Conservation (phyloP, 2,329 filamentous ascomycete genomes). For the Fusarium sp. region DNA sequence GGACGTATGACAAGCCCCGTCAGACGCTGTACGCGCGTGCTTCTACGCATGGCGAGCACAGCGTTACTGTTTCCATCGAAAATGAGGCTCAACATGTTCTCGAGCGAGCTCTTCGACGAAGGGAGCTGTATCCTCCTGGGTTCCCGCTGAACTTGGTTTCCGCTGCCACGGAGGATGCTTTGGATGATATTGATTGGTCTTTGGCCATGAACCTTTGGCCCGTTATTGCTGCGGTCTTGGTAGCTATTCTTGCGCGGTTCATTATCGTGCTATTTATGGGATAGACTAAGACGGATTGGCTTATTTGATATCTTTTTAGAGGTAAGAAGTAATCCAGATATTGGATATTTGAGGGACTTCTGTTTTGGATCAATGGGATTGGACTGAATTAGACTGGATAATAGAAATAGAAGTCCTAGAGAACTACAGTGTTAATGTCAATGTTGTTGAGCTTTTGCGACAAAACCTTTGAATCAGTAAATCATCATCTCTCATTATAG, state of each 20-base stretch:
- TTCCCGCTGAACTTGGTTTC: slow-evolving; percentile 33
- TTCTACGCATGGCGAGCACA: slow-evolving; percentile 25
- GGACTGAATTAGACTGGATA: not conserved
- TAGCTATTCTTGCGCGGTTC: slow-evolving; percentile 13
- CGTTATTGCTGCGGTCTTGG: slow-evolving; percentile 9
- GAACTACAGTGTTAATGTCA: not conserved
- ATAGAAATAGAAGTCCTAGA: not conserved
- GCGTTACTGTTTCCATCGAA: slow-evolving; percentile 44
- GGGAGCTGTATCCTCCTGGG: slow-evolving; percentile 27
- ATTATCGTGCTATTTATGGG: slow-evolving; percentile 1
- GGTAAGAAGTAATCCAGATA: not conserved
- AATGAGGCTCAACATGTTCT: slow-evolving; percentile 43
- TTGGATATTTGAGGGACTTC: not conserved
- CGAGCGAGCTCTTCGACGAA: slow-evolving; percentile 18
- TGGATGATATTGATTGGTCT: slow-evolving; percentile 39
- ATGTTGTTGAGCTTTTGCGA: not conserved
- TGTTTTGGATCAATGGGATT: not conserved
- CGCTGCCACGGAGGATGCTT: slow-evolving; percentile 30
- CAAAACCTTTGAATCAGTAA: not conserved
- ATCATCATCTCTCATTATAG: not conserved
- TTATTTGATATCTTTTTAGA: too few relatives aligned
- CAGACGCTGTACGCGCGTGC: slow-evolving; percentile 51
- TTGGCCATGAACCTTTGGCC: slow-evolving; percentile 9
- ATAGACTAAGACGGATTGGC: not conserved
- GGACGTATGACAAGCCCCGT: slow-evolving; percentile 45